Evolutionary conservation across 768 basidiomycete genomes (phyloP).

Genomic region (Auricularia heimuer): DNA sequence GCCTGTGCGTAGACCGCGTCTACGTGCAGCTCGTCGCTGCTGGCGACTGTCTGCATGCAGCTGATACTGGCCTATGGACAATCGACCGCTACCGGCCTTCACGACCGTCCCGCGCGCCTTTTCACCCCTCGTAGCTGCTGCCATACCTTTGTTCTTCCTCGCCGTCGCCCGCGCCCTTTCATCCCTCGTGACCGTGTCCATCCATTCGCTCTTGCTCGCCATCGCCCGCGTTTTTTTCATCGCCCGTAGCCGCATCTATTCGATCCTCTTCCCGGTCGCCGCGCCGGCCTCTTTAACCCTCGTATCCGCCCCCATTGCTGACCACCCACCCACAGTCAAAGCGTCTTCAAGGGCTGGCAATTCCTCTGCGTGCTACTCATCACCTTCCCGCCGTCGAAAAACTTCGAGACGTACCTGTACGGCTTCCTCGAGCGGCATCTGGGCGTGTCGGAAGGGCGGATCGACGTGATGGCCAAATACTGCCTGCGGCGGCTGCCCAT

Average conservation of each 20-base stretch:
- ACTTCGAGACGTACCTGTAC: conserved; percentile 77
- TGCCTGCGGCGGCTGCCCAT: conserved; percentile 68
- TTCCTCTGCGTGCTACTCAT: conserved; percentile 82
- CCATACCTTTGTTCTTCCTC: no score
- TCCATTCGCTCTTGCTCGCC: no score
- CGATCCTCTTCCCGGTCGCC: background rate
- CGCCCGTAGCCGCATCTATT: background rate
- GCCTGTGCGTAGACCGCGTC: no score
- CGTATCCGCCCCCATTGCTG: background rate
- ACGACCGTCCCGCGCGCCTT: no score
- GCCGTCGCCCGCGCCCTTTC: no score
- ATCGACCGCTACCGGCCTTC: no score
- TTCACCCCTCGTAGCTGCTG: no score
- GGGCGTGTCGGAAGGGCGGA: conserved; percentile 57
- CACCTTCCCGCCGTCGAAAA: conserved; percentile 88
- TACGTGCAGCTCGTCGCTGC: no score
- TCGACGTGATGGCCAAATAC: conserved; percentile 87
- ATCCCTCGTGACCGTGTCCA: no score
- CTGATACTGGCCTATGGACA: no score
- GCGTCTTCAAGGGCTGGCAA: conserved; percentile 88
- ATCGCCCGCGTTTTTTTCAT: no score
- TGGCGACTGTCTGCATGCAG: no score
- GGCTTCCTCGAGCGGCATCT: conserved; percentile 70
- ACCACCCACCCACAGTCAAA: conserved; percentile 43
- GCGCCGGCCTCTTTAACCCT: background rate